Base-by-base conservation (phyloP, 1,284 basidiomycete genomes). In the Puccinia horiana region DNA sequence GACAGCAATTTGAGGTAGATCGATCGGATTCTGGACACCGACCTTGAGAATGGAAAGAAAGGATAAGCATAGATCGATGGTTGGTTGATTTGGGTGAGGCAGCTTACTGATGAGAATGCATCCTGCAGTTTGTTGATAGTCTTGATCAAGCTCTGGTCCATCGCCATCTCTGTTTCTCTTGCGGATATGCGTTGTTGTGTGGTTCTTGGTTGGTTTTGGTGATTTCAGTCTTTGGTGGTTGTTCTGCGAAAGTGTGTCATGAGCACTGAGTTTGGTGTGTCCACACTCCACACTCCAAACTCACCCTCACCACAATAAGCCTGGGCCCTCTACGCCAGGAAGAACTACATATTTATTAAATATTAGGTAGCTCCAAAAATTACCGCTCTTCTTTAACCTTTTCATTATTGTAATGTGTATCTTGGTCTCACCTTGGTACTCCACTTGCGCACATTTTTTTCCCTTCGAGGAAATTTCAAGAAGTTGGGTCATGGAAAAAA, bases 1-100 rank as follows among this genome's bases (percentile, higher is more conserved):
- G 54, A 89, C 89, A 4, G 89, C 88, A 84, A 90, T 90, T 86
- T 90, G 90, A 23, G 90, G 90, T 83, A 90, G 83, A 85, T 90
- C 89, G 83, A 88, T 86, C 6, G 87, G 85, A 82, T 87, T 87
- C 72, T 85, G 84, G 56, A 85, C 84, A 65, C 85, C 85, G 56
- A 85, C 85, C 83, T 83, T 76, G 44, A 76, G 70, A 61, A 47
- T 37, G 63, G 63, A 16, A 20, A 23, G 37, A 61, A 12, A 54
- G 54, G n/a, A 20, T 29, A 40, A 49, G 18, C 29, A 37, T 37
- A 1, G 16, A 5, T 47, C 29, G 37, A 29, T n/a, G 23, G 47
- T 14, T 8, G 20, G 61, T 4, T 20, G 23, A 23, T 29, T 32
- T 42, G 32, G 1, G 61, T 16, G 88, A 88, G 83, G 86, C 87